Evolutionary conservation across 2,329 filamentous ascomycete genomes (phyloP), one percentile per base, ranked within the genome.

Genomic region (Colletotrichum sp.): DNA sequence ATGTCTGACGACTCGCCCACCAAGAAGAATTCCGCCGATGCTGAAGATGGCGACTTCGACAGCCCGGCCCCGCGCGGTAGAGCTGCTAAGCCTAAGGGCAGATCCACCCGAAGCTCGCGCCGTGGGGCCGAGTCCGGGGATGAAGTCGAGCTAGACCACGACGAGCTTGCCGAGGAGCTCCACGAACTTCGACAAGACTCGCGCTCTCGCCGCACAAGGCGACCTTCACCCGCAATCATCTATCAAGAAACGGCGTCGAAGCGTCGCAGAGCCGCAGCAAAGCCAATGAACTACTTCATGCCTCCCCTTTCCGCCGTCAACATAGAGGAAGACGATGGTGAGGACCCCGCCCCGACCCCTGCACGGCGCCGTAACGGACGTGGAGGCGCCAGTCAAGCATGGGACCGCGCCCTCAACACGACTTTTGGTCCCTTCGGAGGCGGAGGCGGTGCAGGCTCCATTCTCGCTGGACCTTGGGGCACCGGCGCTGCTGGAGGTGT

Each of bases 391-490:
- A 90, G 88, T 34, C 87, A 88, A 13, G 86, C 86, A 59, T 95
- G 93, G 93, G 95, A 96, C 82, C 94, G 96, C 66, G 95, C 91
- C 73, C 89, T 99, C 36, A 96, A 98, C 85, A 96, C 95, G 27
- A 98, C 96, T 1, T 95, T 94, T 82, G 97, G 97, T 11, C 97
- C 97, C 4, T 99, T 99, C 84, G 97, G 96, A 75, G 96, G 97
- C 57, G 73, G 73, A 34, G 95, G 94, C 62, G 95, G 95, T 44
- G 90, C 90, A 57, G 90, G 93, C 36, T 92, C 95, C 19, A 88
- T 97, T 15, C 90, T 96, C 71, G 92, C 89, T 77, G 95, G 95
- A 2, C 93, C 94, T 7, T 95, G 93, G 88, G 94, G 93, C 72
- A 92, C 92, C 59, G 94, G 91, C 15, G 94, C 94, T 27, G 92